A percentile compares a stretch with the other conserved stretches of the same genome.
Conservation (phyloP, 495 filamentous ascomycete species). For the Penicillium riverlandense region DNA sequence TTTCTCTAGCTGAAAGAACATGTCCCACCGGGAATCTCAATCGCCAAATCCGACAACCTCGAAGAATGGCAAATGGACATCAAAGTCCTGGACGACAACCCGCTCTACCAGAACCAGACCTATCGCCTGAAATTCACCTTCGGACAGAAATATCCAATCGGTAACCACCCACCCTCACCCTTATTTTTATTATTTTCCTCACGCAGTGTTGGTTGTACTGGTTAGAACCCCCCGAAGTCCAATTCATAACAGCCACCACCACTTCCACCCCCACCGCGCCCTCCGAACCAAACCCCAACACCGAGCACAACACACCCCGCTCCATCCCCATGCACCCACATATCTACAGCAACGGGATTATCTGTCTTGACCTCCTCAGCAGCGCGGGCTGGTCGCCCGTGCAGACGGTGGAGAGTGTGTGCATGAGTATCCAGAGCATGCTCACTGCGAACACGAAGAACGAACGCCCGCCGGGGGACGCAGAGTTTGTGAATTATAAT, state of each 20-base stretch:
- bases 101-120: conserved; percentile 72
- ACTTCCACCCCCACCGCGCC: conserved; percentile 10
- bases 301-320: conserved; percentile 33
- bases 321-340: conserved; percentile 94
- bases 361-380: conserved; percentile 91
- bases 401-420: conserved; percentile 93
- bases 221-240: conserved; percentile 85
- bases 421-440: conserved; percentile 98
- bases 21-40: conserved; percentile 61
- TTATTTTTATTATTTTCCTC: neutral
- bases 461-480: conserved; percentile 78
- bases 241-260: conserved; percentile 56
- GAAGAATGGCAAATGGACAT: conserved; percentile 94
- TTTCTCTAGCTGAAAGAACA: conserved; percentile 38
- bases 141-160: conserved; percentile 78
- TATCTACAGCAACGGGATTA: conserved; percentile 96
- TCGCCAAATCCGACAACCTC: conserved; percentile 74
- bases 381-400: conserved; percentile 88
- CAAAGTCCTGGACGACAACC: conserved; percentile 81
- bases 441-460: conserved; percentile 88
- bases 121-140: conserved; percentile 89
- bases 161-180: conserved; percentile 36
- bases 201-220: neutral
- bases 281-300: too few species aligned
- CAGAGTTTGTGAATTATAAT: conserved; percentile 76